Conservation (phyloP, 2,329 filamentous ascomycete genomes). For the Stemphylium beticola region DNA sequence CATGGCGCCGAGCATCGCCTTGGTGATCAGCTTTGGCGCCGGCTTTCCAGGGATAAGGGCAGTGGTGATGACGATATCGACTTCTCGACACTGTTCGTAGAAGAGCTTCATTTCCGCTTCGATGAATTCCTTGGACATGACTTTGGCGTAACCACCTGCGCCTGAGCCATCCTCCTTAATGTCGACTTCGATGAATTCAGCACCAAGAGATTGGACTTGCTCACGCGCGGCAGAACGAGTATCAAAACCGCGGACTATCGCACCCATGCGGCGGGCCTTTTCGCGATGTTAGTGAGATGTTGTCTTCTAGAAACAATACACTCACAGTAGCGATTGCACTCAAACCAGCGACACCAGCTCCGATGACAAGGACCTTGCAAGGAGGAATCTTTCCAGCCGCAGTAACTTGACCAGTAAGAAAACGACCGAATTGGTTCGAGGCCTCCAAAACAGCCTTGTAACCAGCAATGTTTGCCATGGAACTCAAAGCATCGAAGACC, state of each 20-base stretch:
- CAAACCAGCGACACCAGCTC: conserved; percentile 85
- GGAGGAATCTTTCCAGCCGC: conserved; percentile 89
- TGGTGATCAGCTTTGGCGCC: conserved; percentile 83
- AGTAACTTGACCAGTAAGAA: conserved; percentile 87
- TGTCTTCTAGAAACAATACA: conserved; percentile 21
- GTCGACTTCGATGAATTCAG: conserved; percentile 87
- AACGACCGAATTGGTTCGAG: conserved; percentile 86
- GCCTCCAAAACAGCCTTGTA: conserved; percentile 92
- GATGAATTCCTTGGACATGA: conserved; percentile 94
- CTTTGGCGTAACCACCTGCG: conserved; percentile 86
- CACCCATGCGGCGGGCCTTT: conserved; percentile 78
- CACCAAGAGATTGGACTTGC: conserved; percentile 87
- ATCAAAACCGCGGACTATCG: conserved; percentile 89
- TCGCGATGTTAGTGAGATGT: neutral
- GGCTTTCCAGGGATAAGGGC: conserved; percentile 86
- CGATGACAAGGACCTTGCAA: conserved; percentile 88
- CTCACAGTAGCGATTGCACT: conserved; percentile 80
- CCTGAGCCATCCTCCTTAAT: conserved; percentile 84
- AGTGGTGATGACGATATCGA: conserved; percentile 92
- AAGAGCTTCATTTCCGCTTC: conserved; percentile 94
- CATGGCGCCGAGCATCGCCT: conserved; percentile 81
- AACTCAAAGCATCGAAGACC: conserved; percentile 85
- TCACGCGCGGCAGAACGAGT: conserved; percentile 87
- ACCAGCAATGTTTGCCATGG: conserved; percentile 93
- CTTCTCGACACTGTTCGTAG: conserved; percentile 82